A percentile compares a stretch with the other conserved stretches of the same genome.
phyloP scores from a whole-genome alignment of 768 basidiomycete species.

The Coprinopsis strossmayeri region DNA sequence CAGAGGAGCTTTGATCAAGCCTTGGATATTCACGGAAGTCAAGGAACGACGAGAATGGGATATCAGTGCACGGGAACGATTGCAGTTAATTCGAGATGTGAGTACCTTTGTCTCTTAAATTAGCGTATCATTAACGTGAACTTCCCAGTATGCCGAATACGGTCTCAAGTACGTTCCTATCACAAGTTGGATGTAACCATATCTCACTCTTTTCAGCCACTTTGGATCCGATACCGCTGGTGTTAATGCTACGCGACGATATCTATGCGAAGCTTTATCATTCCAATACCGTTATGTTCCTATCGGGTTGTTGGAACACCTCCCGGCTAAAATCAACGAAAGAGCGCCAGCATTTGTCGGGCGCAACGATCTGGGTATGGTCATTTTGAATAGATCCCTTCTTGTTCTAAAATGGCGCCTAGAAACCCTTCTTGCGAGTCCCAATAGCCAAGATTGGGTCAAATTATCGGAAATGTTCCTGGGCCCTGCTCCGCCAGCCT shows the following conservation, averaged over 20 bases:
- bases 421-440: conserved; percentile 84
- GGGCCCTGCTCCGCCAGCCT: conserved; percentile 77
- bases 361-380: conserved; percentile 78
- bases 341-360: conserved; percentile 85
- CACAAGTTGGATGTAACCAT: background rate
- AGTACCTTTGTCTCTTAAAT: conserved; percentile 14
- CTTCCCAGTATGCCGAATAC: conserved; percentile 76
- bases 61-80: conserved; percentile 76
- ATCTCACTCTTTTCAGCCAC: conserved; percentile 38
- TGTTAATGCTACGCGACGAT: conserved; percentile 85
- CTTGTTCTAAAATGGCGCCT: background rate
- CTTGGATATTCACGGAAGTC: conserved; percentile 94
- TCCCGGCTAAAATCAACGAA: conserved; percentile 84
- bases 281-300: conserved; percentile 97
- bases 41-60: conserved; percentile 93
- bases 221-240: conserved; percentile 87
- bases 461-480: conserved; percentile 94
- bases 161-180: conserved; percentile 54
- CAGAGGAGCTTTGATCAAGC: conserved; percentile 92
- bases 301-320: conserved; percentile 79
- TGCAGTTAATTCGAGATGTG: conserved; percentile 75
- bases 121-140: background rate
- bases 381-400: background rate
- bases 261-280: conserved; percentile 90
- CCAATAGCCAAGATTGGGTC: conserved; percentile 81